Base-by-base conservation (phyloP, 2,329 filamentous ascomycete species). In the Colletotrichum melonis region DNA sequence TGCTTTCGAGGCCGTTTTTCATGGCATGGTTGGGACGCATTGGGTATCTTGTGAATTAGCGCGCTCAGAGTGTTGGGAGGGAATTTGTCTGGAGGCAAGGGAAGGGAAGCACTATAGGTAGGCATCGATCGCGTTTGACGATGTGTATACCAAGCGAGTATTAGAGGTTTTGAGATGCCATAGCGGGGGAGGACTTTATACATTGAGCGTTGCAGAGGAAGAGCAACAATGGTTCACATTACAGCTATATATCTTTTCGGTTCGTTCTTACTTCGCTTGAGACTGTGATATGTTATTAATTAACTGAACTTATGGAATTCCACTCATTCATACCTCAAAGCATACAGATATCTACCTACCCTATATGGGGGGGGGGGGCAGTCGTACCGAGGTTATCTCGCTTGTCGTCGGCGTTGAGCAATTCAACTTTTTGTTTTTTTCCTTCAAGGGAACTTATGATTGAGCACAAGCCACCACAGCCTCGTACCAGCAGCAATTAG, bases 381-480 rank as follows among this genome's bases (percentile, higher is more conserved):
- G 12, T 5, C 26, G 28, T 35, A 16, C 30, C 30, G 26, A 35
- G 46, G 49, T 64, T 28, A 62, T 67, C 14, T 71, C 71, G 71
- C 67, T 73, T 73, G 35, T 22, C 71, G 8, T 73, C 67, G 64
- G 38, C 54, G 11, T 26, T 19, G n/a, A 12, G 28, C 9, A 12
- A n/a, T 49, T 8, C 5, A 19, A 19, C 38, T 42, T 9, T 42
- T 42, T 42, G 22, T 42, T 38, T 38, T 6, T 14, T 7, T 16
- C 6, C 14, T 5, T 24, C n/a, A 19, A 30, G 56, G 63, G 46
- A 54, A 30, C 24, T 35, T 60, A n/a, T 60, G 58, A 4, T 26
- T 14, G 35, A 49, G 67, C 71, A 73, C 60, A 56, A 71, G 71
- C 71, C 71, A 73, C 71, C 56, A 28, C 56, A 70, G 60, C 67